Evolutionary conservation across 2,329 filamentous ascomycete genomes (phyloP).

Genomic region (Monilinia aucupariae): DNA sequence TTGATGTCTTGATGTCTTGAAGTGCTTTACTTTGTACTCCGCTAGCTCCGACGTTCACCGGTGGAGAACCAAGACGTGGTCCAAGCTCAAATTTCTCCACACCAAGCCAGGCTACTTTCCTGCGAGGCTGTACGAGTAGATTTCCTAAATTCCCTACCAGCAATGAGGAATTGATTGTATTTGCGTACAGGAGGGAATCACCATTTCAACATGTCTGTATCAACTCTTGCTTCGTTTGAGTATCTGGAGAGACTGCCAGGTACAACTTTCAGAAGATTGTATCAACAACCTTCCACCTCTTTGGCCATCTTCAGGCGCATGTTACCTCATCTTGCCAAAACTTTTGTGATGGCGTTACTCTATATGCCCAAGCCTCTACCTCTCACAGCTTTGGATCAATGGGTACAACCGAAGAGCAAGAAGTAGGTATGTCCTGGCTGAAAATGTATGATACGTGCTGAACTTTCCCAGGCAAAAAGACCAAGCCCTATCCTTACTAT

Average conservation of each 20-base stretch:
- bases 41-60: neutral
- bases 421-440: slow-evolving; percentile 38
- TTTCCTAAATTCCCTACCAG: slow-evolving; percentile 10
- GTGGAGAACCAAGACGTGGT: neutral
- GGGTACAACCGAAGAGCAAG: slow-evolving; percentile 67
- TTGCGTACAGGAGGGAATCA: slow-evolving; percentile 14
- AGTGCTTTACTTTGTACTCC: neutral
- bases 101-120: slow-evolving; percentile 3
- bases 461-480: slow-evolving; percentile 62
- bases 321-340: slow-evolving; percentile 91
- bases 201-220: slow-evolving; percentile 35
- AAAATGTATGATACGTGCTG: slow-evolving; percentile 16
- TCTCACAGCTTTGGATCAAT: slow-evolving; percentile 74
- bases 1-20: neutral
- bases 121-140: neutral
- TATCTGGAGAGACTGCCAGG: slow-evolving; percentile 90
- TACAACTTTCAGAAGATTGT: slow-evolving; percentile 83
- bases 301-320: slow-evolving; percentile 96
- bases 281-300: slow-evolving; percentile 91
- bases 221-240: slow-evolving; percentile 64
- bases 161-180: slow-evolving; percentile 27
- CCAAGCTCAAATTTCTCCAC: slow-evolving; percentile 4
- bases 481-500: slow-evolving; percentile 73
- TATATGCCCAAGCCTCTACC: slow-evolving; percentile 80
- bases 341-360: slow-evolving; percentile 89